Percentiles rank a stretch among this genome's conserved stretches.
phyloP scores from a whole-genome alignment of 2,329 filamentous ascomycete genomes.

The Cladosporium oxysporum region DNA sequence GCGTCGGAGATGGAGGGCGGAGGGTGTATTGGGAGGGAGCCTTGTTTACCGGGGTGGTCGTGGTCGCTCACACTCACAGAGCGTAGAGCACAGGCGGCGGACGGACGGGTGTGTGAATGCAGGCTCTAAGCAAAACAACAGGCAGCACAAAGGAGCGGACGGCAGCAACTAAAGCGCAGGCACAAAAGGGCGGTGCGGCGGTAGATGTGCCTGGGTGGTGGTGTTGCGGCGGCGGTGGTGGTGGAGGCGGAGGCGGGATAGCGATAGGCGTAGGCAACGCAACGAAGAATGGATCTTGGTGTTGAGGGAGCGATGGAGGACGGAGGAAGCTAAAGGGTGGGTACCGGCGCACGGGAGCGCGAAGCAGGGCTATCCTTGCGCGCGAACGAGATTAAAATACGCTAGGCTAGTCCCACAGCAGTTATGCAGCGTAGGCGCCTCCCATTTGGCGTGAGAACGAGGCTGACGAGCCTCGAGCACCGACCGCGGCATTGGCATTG shows the following conservation, averaged over 20 bases:
- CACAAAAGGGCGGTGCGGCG: neutral
- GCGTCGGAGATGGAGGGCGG: slow-evolving; percentile 3
- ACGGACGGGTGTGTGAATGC: slow-evolving; percentile 19
- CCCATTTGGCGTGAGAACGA: neutral
- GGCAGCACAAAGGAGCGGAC: slow-evolving; percentile 25
- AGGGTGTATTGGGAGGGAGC: slow-evolving; percentile 1
- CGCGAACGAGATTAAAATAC: neutral
- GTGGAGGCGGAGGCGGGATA: slow-evolving; percentile 11
- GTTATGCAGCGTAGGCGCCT: neutral
- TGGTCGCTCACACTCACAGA: slow-evolving; percentile 25
- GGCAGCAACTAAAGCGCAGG: slow-evolving; percentile 23
- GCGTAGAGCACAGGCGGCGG: slow-evolving; percentile 25
- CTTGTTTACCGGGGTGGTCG: slow-evolving; percentile 24
- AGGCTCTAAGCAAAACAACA: slow-evolving; percentile 19
- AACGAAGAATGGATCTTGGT: slow-evolving; percentile 5
- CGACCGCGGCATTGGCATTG: neutral
- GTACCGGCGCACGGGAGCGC: neutral
- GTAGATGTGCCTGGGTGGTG: slow-evolving; percentile 18
- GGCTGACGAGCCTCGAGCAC: neutral
- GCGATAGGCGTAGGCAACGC: slow-evolving; percentile 9
- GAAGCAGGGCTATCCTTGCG: neutral
- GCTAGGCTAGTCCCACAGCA: neutral
- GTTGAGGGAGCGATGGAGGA: slow-evolving; percentile 1
- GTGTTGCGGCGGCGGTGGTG: slow-evolving; percentile 21
- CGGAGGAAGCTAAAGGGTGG: neutral